Base-by-base conservation (phyloP, 176 grass and related monocot species). In the Phoenix roebelenii region DNA sequence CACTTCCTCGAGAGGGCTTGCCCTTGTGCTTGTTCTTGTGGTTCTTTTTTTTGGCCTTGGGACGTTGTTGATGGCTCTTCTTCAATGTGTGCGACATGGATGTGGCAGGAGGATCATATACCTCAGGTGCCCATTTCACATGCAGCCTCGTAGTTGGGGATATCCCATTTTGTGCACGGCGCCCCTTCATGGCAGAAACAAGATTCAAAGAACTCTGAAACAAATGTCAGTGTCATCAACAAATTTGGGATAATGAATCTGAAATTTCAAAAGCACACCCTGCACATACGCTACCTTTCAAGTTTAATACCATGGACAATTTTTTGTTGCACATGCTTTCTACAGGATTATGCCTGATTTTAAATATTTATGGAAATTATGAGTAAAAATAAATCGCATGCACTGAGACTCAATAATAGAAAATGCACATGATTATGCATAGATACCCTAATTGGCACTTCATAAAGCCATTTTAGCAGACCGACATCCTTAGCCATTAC, bases 161-260 rank as follows among this genome's bases (percentile, higher is more conserved):
- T 25, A 49, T 23, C 49, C 82, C 82, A 79, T 82, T 79, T 49
- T 74, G 71, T 59, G 62, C 16, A 3, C 79, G 78, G 22, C 82
- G 64, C 50, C 87, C 87, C 85, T 90, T 90, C 49, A 90, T 73
- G 18, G 87, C 82, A 79, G 87, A 63, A 20, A 85, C 35, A 25
- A 77, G 72, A 24, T 85, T 85, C 6, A 44, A 51, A 68, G 18
- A 5, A 22, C 25, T 28, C 65, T 68, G 28, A 4, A 68, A 44
- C 10, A 18, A 66, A 56, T 16, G 20, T 17, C 28, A 55, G 25
- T 15, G 1, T 1, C 5, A 32, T 19, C 18, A 44, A 68, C 15
- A 23, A 9, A 68, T 68, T 4, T 55, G 26, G 52, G 24, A 32
- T 44, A 12, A 51, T 14, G 16, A 16, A 16, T 44, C 32, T 35